Base-by-base conservation (phyloP, 495 filamentous ascomycete species). In the Cetradonia linearis region DNA sequence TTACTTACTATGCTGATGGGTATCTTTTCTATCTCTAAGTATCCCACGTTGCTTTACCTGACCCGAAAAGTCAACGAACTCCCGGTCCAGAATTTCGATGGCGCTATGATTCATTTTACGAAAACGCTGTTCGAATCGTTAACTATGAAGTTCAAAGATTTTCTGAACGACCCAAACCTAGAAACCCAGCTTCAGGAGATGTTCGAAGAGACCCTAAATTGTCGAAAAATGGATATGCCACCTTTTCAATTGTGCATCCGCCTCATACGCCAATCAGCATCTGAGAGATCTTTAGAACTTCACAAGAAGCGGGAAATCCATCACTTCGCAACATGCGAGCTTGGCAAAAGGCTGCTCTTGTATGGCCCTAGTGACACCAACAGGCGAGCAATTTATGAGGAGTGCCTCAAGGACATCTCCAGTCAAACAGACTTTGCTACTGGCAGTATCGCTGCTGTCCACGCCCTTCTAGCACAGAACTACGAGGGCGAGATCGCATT, bases 361-460 rank as follows among this genome's bases (percentile, higher is more conserved):
- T 72, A 73, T 20, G 82, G 82, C 1, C 75, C 83, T 30, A 73
- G 70, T 44, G 73, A 75, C 42, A 64, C 66, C 10, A 75, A 77
- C 50, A 77, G 80, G 56, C 73, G 74, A 62, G 70, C 73, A 13
- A 82, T 84, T 16, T 83, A 83, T 56, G 71, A 78, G 57, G 71
- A 72, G 37, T 85, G 83, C 59, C 73, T 86, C 31, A 69, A 74
- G 40, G 82, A 86, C 64, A 82, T 86, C 55, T 74, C 78, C 14
- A 71, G 74, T 44, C 78, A 70, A 70, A 83, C 78, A 28, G 61
- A 74, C 34, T 81, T 74, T 31, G 77, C 78, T 9, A 78, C 79
- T 4, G 89, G 89, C 2, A 93, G 88, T 65, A 81, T 91, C 16
- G 86, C 84, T 63, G 83, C 83, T 7, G 71, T 95, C 34, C 77